phyloP scores from a whole-genome alignment of 176 grass and related monocot genomes.

The Calamus simplicifolius region DNA sequence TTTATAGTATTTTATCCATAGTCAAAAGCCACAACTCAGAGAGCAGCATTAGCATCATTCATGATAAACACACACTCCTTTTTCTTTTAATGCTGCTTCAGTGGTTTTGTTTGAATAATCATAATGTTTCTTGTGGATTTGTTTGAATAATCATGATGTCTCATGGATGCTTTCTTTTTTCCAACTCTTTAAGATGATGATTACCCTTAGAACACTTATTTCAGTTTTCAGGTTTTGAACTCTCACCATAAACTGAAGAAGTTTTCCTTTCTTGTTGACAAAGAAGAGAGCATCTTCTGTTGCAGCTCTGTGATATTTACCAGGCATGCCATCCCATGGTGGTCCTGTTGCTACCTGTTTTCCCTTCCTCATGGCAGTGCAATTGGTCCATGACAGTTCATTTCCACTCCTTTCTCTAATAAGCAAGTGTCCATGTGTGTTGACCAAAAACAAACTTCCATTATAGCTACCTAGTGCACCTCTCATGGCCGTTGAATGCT shows the following conservation, averaged over 20 bases:
- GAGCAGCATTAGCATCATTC: not conserved
- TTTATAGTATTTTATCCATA: not conserved
- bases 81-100: not conserved
- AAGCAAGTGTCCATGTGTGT: constrained; percentile 64
- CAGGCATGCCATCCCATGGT: constrained; percentile 76
- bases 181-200: too few relatives aligned
- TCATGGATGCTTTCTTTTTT: too few relatives aligned
- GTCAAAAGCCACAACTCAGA: not conserved
- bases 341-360: constrained; percentile 63
- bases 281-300: constrained; percentile 80
- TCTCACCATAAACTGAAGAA: constrained; percentile 74
- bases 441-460: constrained; percentile 78
- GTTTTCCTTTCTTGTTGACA: constrained; percentile 72
- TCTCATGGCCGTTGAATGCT: constrained; percentile 51
- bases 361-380: constrained; percentile 78
- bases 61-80: not conserved
- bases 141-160: too few relatives aligned
- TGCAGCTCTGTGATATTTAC: constrained; percentile 41
- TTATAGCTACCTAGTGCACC: constrained; percentile 84
- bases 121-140: too few relatives aligned
- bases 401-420: constrained; percentile 85
- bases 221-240: too few relatives aligned
- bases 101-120: constrained; percentile 13
- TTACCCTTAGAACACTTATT: too few relatives aligned
- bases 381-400: constrained; percentile 84